phyloP scores from a whole-genome alignment of 768 basidiomycete genomes.

The Pluteus cervinus region DNA sequence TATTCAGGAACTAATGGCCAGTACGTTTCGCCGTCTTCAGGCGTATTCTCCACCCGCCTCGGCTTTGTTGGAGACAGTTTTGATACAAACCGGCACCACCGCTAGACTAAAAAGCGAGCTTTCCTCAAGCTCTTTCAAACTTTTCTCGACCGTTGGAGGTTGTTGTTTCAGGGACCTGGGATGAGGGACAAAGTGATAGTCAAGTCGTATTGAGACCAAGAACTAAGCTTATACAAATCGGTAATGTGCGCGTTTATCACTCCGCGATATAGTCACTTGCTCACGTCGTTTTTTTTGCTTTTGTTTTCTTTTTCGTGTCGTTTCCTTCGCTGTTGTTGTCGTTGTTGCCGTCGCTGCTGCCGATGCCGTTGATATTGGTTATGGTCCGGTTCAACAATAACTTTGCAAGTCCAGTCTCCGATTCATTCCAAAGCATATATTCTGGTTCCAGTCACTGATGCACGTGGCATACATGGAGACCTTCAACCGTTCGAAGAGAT shows the following conservation, averaged over 20 bases:
- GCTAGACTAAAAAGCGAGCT: too few relatives aligned
- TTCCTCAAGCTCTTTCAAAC: too few relatives aligned
- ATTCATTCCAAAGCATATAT: constrained; percentile 60
- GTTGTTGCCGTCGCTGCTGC: background rate
- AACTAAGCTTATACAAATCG: constrained; percentile 60
- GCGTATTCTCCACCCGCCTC: too few relatives aligned
- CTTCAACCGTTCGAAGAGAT: constrained; percentile 67
- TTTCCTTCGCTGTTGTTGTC: constrained; percentile 1
- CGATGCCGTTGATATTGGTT: constrained; percentile 7
- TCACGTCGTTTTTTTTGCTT: too few relatives aligned
- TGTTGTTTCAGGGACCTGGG: constrained; percentile 4
- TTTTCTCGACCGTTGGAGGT: too few relatives aligned
- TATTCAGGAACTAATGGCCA: too few relatives aligned
- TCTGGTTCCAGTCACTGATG: constrained; percentile 66
- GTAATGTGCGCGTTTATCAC: constrained; percentile 31
- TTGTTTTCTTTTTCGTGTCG: too few relatives aligned
- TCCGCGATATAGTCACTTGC: constrained; percentile 1
- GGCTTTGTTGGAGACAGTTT: too few relatives aligned
- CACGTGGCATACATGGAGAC: constrained; percentile 50
- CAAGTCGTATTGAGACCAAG: constrained; percentile 65
- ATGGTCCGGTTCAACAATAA: constrained; percentile 41
- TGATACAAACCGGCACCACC: too few relatives aligned
- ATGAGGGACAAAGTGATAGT: constrained; percentile 67
- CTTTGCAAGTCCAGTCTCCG: constrained; percentile 70
- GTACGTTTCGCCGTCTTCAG: too few relatives aligned